Evolutionary conservation across 805 yeast species (phyloP).

Genomic region (Priceomyces carsonii): DNA sequence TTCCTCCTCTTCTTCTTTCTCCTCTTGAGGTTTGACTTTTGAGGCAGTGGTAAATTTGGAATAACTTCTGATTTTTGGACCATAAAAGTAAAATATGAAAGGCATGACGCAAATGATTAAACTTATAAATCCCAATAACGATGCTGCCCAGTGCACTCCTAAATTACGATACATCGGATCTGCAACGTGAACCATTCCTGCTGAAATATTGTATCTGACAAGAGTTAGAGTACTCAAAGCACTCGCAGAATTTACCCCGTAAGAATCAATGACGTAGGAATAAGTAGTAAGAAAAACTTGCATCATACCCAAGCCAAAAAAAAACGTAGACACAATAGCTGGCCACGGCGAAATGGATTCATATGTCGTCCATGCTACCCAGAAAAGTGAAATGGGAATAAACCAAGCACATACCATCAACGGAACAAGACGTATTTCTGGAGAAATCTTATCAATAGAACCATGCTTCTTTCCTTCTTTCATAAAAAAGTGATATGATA

Average conservation of each 20-base stretch:
- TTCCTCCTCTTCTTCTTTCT: no score
- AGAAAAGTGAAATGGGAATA: conserved; percentile 64
- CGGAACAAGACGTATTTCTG: conserved; percentile 4
- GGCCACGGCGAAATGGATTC: conserved; percentile 7
- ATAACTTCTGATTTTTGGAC: background rate
- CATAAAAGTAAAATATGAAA: background rate
- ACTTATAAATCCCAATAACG: conserved; percentile 3
- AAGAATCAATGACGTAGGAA: conserved; percentile 6
- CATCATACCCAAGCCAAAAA: conserved; percentile 7
- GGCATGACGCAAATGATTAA: background rate
- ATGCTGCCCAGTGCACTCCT: conserved; percentile 4
- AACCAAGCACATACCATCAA: conserved; percentile 6
- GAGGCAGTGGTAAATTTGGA: background rate
- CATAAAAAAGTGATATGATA: background rate
- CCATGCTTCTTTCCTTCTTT: background rate
- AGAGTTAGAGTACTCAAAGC: conserved; percentile 7
- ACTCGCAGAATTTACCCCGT: conserved; percentile 6
- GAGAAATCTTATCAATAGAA: background rate
- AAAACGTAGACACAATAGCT: conserved; percentile 4
- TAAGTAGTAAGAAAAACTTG: conserved; percentile 6
- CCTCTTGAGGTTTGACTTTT: background rate
- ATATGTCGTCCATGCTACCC: conserved; percentile 66
- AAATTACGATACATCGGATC: conserved; percentile 3
- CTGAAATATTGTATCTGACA: conserved; percentile 5
- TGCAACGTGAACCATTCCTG: conserved; percentile 4